phyloP scores from a whole-genome alignment of 2,329 filamentous ascomycete genomes.

The Aphanoascus verrucosus region DNA sequence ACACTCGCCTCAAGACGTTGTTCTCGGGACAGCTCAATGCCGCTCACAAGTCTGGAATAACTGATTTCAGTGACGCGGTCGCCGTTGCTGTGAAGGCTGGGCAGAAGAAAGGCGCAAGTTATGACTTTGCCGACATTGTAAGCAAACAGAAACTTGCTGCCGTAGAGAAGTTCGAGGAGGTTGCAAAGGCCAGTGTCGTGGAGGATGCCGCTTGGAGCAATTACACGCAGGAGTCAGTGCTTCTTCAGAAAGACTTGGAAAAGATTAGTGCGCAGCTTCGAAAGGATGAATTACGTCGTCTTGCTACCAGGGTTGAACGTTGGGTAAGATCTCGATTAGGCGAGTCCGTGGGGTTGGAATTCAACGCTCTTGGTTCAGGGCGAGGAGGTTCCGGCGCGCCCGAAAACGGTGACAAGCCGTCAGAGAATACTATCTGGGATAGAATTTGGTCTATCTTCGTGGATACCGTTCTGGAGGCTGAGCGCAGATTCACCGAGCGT shows the following conservation, averaged over 20 bases:
- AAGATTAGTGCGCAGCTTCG: slow-evolving; percentile 74
- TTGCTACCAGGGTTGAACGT: slow-evolving; percentile 82
- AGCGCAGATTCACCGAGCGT: slow-evolving; percentile 72
- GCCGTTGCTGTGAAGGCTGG: slow-evolving; percentile 76
- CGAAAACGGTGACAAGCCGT: slow-evolving; percentile 61
- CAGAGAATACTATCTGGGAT: slow-evolving; percentile 88
- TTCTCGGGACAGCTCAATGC: slow-evolving; percentile 82
- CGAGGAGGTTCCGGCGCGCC: slow-evolving; percentile 72
- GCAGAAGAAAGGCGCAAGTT: slow-evolving; percentile 79
- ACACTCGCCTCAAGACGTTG: slow-evolving; percentile 74
- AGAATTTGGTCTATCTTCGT: slow-evolving; percentile 83
- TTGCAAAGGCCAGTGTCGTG: slow-evolving; percentile 64
- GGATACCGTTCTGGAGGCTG: slow-evolving; percentile 71
- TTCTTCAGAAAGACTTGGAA: slow-evolving; percentile 85
- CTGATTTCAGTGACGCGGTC: slow-evolving; percentile 77
- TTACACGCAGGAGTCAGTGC: slow-evolving; percentile 64
- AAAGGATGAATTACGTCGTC: slow-evolving; percentile 89
- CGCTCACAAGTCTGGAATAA: slow-evolving; percentile 78
- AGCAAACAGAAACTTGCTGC: slow-evolving; percentile 67
- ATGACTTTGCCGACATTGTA: slow-evolving; percentile 95
- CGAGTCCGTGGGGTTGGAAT: slow-evolving; percentile 82
- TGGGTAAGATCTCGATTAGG: slow-evolving; percentile 83
- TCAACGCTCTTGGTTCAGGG: slow-evolving; percentile 89
- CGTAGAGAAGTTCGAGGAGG: slow-evolving; percentile 61
- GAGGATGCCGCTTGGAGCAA: slow-evolving; percentile 78